Conservation (phyloP, 306 rosid genomes). For the Delonix regia region DNA sequence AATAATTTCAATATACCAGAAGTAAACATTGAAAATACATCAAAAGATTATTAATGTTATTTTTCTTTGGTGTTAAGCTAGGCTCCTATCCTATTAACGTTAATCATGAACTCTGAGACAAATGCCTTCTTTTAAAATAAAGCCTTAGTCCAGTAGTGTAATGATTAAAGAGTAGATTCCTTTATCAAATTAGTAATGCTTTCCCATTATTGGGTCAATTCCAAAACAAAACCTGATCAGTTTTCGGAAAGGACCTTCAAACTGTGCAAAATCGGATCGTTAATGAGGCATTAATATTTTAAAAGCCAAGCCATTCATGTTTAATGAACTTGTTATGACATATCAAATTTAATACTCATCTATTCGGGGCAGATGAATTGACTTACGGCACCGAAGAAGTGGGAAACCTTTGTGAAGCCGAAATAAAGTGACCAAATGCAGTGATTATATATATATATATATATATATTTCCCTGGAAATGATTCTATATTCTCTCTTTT, state of each 20-base stretch:
- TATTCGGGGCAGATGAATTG: background rate
- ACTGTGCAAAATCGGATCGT: background rate
- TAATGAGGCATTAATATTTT: background rate
- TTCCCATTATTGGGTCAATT: slow-evolving; percentile 37
- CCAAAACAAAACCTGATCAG: background rate
- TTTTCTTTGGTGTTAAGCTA: background rate
- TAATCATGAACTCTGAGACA: slow-evolving; percentile 48
- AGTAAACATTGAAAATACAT: too few relatives aligned
- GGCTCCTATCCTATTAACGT: slow-evolving; percentile 11
- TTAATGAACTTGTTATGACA: background rate
- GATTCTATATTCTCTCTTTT: slow-evolving; percentile 23
- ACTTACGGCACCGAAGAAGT: background rate
- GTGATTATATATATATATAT: too few relatives aligned
- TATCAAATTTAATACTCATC: background rate
- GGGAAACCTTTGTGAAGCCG: background rate
- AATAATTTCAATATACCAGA: too few relatives aligned
- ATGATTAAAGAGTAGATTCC: slow-evolving; percentile 41
- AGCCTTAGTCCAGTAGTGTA: slow-evolving; percentile 22
- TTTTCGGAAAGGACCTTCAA: background rate
- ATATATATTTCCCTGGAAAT: background rate
- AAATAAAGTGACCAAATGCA: slow-evolving; percentile 6
- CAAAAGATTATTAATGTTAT: too few relatives aligned
- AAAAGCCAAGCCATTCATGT: background rate
- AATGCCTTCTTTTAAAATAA: slow-evolving; percentile 29
- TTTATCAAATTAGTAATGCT: slow-evolving; percentile 38